These are phyloP conservation scores for Neurospora africana DNA, from an alignment of 495 filamentous ascomycete species.

Conservation along the genomic window DNA sequence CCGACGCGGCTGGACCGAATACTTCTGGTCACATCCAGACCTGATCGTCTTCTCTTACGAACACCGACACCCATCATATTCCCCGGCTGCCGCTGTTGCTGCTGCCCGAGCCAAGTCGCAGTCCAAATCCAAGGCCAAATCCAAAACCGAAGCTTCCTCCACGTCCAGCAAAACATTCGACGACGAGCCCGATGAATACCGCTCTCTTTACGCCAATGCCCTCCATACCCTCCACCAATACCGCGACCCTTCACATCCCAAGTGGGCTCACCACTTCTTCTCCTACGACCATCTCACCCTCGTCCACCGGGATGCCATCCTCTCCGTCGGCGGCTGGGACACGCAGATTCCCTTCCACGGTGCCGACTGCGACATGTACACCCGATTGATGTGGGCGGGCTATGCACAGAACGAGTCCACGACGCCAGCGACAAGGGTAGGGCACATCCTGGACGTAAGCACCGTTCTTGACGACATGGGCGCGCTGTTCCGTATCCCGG, in stretches of 20 bases:
- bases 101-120: background rate
- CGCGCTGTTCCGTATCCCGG: constrained; percentile 31
- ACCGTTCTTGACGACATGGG: constrained; percentile 34
- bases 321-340: constrained; percentile 49
- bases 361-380: constrained; percentile 39
- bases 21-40: constrained; percentile 55
- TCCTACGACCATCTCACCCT: constrained; percentile 48
- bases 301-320: constrained; percentile 41
- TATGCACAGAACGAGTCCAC: constrained; percentile 34
- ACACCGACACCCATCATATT: constrained; percentile 2
- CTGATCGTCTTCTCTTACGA: constrained; percentile 40
- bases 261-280: constrained; percentile 46
- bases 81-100: background rate
- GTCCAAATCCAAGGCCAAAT: background rate
- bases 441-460: constrained; percentile 41
- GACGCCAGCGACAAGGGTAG: constrained; percentile 20
- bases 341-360: constrained; percentile 49
- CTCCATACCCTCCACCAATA: constrained; percentile 32
- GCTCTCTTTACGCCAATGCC: constrained; percentile 39
- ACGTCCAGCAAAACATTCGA: constrained; percentile 15
- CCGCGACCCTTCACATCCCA: constrained; percentile 11
- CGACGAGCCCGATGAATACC: constrained; percentile 12
- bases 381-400: constrained; percentile 42
- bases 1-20: constrained; percentile 40
- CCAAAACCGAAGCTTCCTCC: background rate